Percentiles rank a stretch among this genome's conserved stretches.
Conservation (phyloP, 306 rosid genomes). For the Myrica gale region DNA sequence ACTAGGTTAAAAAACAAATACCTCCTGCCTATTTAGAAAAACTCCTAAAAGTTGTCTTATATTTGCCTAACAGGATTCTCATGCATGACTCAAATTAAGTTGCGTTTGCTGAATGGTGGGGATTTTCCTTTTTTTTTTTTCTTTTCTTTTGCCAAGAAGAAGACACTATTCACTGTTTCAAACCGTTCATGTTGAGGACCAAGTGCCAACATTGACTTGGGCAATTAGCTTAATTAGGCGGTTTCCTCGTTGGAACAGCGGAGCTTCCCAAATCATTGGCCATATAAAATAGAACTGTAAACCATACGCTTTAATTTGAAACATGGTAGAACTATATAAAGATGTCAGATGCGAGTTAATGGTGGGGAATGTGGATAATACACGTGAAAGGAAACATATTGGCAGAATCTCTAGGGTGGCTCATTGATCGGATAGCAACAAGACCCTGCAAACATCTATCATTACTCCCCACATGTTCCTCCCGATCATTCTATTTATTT, state of each 20-base stretch:
- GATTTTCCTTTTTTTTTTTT: too few species aligned
- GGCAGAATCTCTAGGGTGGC: constrained; percentile 14
- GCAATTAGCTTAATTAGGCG: too few species aligned
- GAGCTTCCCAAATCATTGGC: background rate
- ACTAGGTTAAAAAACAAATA: too few species aligned
- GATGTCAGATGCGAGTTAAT: background rate
- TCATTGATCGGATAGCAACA: background rate
- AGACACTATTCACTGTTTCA: too few species aligned
- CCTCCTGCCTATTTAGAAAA: too few species aligned
- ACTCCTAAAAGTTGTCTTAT: too few species aligned
- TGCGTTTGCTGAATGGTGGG: too few species aligned
- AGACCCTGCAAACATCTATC: constrained; percentile 3
- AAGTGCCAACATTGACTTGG: too few species aligned
- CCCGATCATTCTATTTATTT: background rate
- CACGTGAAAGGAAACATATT: constrained; percentile 19
- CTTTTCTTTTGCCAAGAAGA: too few species aligned
- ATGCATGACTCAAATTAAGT: too few species aligned
- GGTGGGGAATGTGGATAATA: background rate
- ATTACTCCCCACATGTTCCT: constrained; percentile 28
- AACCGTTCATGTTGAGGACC: too few species aligned
- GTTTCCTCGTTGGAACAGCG: background rate
- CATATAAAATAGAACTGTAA: background rate
- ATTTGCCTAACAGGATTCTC: too few species aligned
- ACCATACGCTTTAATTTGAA: background rate
- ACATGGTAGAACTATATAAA: background rate